Evolutionary conservation across 805 yeast genomes (phyloP), one percentile per base, ranked within the genome.

Genomic region (Suhomyces sp.): DNA sequence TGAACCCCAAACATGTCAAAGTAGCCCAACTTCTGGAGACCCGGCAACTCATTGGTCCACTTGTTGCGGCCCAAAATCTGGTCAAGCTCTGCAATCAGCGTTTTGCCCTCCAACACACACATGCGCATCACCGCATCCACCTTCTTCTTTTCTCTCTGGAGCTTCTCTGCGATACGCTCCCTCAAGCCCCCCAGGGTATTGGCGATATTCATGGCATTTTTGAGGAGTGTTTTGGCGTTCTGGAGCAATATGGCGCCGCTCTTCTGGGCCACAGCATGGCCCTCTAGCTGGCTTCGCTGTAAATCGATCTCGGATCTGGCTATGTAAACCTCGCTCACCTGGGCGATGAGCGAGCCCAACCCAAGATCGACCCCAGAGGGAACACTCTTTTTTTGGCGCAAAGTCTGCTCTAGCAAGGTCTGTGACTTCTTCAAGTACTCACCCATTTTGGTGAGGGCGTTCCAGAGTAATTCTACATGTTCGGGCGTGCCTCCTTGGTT

Each of bases 261-360:
- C 13, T 68, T 67, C 2, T 54, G 53, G 0, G 79, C 73, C 23
- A 67, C 62, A 8, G 67, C 69, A 24, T 50, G 54, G 15, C 62
- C 63, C 0, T 60, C 48, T 3, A 78, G 31, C 45, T 69, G 72
- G n/a, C 77, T 66, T 51, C 85, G 66, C 60, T 80, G 84, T 10
- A 79, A 59, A 51, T 80, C 85, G 3, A 81, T 70, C 59, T 82
- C 86, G 1, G 82, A 75, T 47, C 85, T 67, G 31, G 79, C 82
- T n/a, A 80, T 76, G 31, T 74, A 58, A 1, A 81, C 65, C 7
- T 76, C 69, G 54, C 79, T 68, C 2, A 79, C 54, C 52, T 77
- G 78, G 10, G 70, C 60, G 27, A 70, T 62, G 17, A 71, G 50
- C 0, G 64, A 54, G 0, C 78, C 77, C 33, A 69, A 45, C 2